A percentile compares a stretch with the other conserved stretches of the same genome.
These are phyloP conservation scores for Fusarium hostae DNA, from an alignment of 2,329 filamentous ascomycete genomes.

Conservation along the genomic window DNA sequence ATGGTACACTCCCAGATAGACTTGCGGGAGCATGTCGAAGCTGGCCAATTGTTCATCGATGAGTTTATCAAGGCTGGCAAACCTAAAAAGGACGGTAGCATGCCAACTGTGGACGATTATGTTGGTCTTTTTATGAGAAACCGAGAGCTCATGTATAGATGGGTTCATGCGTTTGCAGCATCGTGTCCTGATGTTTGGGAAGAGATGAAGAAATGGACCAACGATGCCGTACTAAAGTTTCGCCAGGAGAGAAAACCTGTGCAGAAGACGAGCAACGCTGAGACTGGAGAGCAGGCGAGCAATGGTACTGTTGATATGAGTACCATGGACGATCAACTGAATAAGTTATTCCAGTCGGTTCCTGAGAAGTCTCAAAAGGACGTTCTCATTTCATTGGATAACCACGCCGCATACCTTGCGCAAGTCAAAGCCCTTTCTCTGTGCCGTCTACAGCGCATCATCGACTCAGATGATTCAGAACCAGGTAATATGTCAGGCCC, in stretches of 20 bases:
- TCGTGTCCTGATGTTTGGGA: constrained; percentile 74
- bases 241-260: constrained; percentile 41
- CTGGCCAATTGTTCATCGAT: constrained; percentile 74
- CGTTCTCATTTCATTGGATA: constrained; percentile 65
- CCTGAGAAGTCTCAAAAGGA: constrained; percentile 56
- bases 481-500: constrained; percentile 65
- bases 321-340: constrained; percentile 55
- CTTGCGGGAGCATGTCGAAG: constrained; percentile 73
- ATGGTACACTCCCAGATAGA: constrained; percentile 77
- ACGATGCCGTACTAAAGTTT: constrained; percentile 68
- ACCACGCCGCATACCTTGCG: constrained; percentile 69
- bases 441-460: constrained; percentile 65
- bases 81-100: constrained; percentile 51
- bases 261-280: not conserved
- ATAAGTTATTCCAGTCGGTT: constrained; percentile 59
- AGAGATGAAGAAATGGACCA: constrained; percentile 70
- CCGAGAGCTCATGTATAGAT: constrained; percentile 71
- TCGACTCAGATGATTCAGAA: constrained; percentile 53
- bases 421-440: constrained; percentile 64
- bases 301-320: constrained; percentile 36
- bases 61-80: constrained; percentile 74
- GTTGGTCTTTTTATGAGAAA: constrained; percentile 74
- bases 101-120: constrained; percentile 77
- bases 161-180: constrained; percentile 75
- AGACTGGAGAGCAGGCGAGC: not conserved